Base-by-base conservation (phyloP, 2,329 filamentous ascomycete genomes). In the Aspergillus carbonarius region DNA sequence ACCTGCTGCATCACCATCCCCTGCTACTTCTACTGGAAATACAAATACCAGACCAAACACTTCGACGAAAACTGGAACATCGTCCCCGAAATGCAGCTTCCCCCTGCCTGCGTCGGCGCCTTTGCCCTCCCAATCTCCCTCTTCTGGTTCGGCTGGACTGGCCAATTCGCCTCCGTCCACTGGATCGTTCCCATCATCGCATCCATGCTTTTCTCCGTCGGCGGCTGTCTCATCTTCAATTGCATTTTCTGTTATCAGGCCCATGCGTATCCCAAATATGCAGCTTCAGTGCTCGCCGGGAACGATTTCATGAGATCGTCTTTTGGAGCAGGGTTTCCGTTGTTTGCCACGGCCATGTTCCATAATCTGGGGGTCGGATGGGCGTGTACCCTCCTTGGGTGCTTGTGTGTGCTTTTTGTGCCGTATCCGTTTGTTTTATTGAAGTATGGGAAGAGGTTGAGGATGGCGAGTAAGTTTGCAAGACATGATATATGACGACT, bases 181-280 rank as follows among this genome's bases (percentile, higher is more conserved):
- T 91, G 88, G 88, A 85, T 89, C 30, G 84, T 81, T 0, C 85
- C 85, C 4, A 85, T 88, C 78, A 72, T 90, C 47, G 88, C 85
- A 57, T 82, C 82, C 1, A 80, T 79, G 17, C 77, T 89, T 35
- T 85, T 91, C 55, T 86, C 87, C 15, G 84, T 91, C 34, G 88
- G 88, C 55, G 90, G 90, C 64, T 88, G 87, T 62, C 75, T 83
- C 32, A 89, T 89, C 55, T 90, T 90, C 76, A 88, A 89, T 82
- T 84, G 86, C 2, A 88, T 87, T 6, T 88, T 90, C 65, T 86
- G 90, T 72, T 91, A 90, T 75, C 88, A 89, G 81, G 83, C 89
- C 34, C 86, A 85, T 63, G 86, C 87, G 4, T 90, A 90, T 67
- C 88, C 88, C 0, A 83, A 83, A 0, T 90, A 89, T 71, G 84